Evolutionary conservation across 1,284 basidiomycete genomes (phyloP), one percentile per base, ranked within the genome.

Genomic region (Puccinia polysora): DNA sequence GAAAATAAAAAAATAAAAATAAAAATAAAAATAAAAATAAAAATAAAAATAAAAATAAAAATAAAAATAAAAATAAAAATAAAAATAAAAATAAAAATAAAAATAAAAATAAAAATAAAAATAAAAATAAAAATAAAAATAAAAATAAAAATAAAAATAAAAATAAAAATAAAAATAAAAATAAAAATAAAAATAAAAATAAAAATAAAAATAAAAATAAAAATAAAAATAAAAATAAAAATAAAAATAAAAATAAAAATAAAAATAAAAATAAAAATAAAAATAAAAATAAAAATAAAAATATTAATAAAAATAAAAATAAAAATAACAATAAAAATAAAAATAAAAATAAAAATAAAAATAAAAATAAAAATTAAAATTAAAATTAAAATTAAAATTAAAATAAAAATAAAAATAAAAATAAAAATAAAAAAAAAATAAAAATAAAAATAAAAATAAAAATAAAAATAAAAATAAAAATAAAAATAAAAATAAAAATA

Each of bases 81-180:
- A 52, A 52, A 52, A 52, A 52, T 20, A 20, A 52, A 52, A 52
- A 52, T 10, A 52, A 45, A 45, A n/a, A 52, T 10, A 52, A 23
- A 52, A 52, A 52, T 20, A 28, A 52, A 52, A 52, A 52, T 20
- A 23, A 52, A 52, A 28, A 52, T 10, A 52, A 52, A 52, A 52
- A 23, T 10, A 28, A 52, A 52, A 10, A 52, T 10, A 52, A 20
- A 23, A 20, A 52, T 7, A 23, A 52, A 52, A 52, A 20, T 20
- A 7, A 52, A 52, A 52, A 10, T 20, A 52, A 52, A 52, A 52
- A 52, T 10, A 52, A 52, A 52, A 52, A 52, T 10, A 52, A 8
- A 52, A 52, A 7, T 10, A 10, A 52, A 23, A 52, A 28, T 10
- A 52, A 10, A 52, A 52, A 52, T 10, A 10, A 28, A 28, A 52